Percentiles rank a stretch among this genome's conserved stretches.
These are phyloP conservation scores for Linum usitatissimum DNA, from an alignment of 345 rosid genomes.

Conservation along the genomic window DNA sequence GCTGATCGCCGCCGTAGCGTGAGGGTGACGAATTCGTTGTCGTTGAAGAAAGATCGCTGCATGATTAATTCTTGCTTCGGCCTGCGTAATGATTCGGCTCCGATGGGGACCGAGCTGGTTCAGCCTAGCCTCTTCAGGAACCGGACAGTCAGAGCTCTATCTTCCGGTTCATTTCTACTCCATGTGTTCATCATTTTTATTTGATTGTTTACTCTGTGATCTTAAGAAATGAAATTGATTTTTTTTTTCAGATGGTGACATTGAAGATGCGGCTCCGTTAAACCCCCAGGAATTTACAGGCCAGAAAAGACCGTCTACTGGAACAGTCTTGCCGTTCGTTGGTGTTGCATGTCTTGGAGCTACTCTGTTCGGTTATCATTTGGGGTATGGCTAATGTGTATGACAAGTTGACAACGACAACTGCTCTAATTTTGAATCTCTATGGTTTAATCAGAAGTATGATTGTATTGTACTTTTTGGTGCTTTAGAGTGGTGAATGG, in stretches of 20 bases:
- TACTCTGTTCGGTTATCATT: slow-evolving; percentile 88
- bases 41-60: slow-evolving; percentile 18
- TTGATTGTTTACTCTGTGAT: background rate
- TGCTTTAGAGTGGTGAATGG: slow-evolving; percentile 84
- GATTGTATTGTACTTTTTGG: background rate
- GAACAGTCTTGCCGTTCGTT: slow-evolving; percentile 75
- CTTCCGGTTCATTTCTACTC: slow-evolving; percentile 39
- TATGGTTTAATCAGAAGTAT: background rate
- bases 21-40: background rate
- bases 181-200: background rate
- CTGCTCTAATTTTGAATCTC: background rate
- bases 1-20: background rate
- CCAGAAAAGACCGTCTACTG: slow-evolving; percentile 37
- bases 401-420: background rate
- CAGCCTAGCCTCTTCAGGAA: slow-evolving; percentile 39
- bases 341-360: slow-evolving; percentile 97
- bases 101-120: slow-evolving; percentile 57
- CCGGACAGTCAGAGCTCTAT: slow-evolving; percentile 41
- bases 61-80: slow-evolving; percentile 20
- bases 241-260: slow-evolving; percentile 44
- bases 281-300: slow-evolving; percentile 20
- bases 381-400: slow-evolving; percentile 44
- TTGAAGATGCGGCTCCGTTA: slow-evolving; percentile 22
- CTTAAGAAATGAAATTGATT: slow-evolving; percentile 6
- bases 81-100: slow-evolving; percentile 23